A percentile compares a stretch with the other conserved stretches of the same genome.
phyloP scores from a whole-genome alignment of 176 grass and related monocot species.

The Hordeum marinum region DNA sequence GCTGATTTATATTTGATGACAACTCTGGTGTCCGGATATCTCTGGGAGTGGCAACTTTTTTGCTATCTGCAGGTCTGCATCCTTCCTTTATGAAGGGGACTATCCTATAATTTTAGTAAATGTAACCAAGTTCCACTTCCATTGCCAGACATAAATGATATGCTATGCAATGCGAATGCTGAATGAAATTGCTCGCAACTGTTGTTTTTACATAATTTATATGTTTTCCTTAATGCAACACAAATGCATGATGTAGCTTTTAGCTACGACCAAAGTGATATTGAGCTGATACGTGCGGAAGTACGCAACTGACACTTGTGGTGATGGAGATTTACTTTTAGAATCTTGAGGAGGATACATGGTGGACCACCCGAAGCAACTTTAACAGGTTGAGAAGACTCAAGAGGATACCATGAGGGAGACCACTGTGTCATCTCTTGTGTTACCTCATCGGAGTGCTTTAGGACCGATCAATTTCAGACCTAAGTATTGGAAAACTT shows the following conservation, averaged over 20 bases:
- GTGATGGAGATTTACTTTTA: constrained; percentile 50
- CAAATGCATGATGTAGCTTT: constrained; percentile 43
- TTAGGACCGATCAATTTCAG: constrained; percentile 15
- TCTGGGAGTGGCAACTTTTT: constrained; percentile 31
- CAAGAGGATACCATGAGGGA: background rate
- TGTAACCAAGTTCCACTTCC: constrained; percentile 39
- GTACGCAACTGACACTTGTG: constrained; percentile 39
- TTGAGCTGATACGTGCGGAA: constrained; percentile 15
- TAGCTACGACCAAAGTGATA: constrained; percentile 36
- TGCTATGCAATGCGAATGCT: constrained; percentile 45
- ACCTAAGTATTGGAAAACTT: background rate
- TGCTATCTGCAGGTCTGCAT: constrained; percentile 30
- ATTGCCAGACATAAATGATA: constrained; percentile 37
- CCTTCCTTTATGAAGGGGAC: constrained; percentile 48
- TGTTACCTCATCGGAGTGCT: constrained; percentile 8
- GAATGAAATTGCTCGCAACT: background rate
- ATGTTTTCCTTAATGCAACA: constrained; percentile 24
- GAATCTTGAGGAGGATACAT: constrained; percentile 59
- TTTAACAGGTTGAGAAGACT: constrained; percentile 18
- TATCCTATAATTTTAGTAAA: constrained; percentile 18
- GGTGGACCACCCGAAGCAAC: constrained; percentile 13
- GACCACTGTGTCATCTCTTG: background rate
- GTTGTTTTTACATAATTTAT: constrained; percentile 6
- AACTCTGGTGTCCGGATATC: background rate
- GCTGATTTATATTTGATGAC: background rate